These are phyloP conservation scores for Paramyrothecium roridum DNA, from an alignment of 2,329 filamentous ascomycete genomes.

Conservation along the genomic window DNA sequence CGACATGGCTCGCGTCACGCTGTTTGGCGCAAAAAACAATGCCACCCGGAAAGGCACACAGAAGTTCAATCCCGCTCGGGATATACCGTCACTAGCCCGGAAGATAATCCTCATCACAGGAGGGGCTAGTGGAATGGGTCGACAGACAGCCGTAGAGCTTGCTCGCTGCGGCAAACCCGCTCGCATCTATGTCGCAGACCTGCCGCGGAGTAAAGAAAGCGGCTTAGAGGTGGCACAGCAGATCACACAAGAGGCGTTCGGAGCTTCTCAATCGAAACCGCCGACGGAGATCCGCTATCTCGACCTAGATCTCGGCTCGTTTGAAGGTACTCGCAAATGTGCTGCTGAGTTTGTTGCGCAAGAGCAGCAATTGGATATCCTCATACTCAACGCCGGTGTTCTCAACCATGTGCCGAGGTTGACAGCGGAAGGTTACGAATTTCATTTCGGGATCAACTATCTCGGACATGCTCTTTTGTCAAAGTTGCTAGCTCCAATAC, in stretches of 20 bases:
- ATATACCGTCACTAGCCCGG: constrained; percentile 64
- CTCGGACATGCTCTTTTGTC: constrained; percentile 1
- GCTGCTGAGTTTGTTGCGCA: not conserved
- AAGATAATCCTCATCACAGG: constrained; percentile 80
- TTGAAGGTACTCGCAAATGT: not conserved
- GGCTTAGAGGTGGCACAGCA: not conserved
- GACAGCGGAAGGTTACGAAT: constrained; percentile 1
- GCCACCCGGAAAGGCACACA: not conserved
- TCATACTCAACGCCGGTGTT: constrained; percentile 1
- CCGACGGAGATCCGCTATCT: not conserved
- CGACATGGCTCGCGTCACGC: too few species aligned
- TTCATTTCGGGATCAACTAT: constrained; percentile 3
- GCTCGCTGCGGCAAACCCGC: constrained; percentile 4
- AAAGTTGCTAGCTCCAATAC: not conserved
- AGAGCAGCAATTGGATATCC: not conserved
- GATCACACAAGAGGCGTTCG: not conserved
- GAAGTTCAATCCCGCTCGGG: constrained; percentile 8
- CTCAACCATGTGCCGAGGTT: not conserved
- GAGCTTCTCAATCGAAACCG: not conserved
- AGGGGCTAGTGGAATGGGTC: constrained; percentile 75
- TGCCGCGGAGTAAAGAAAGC: not conserved
- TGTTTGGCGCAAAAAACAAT: not conserved
- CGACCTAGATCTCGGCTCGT: constrained; percentile 1
- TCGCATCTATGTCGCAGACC: constrained; percentile 5
- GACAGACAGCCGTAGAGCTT: constrained; percentile 28